phyloP scores from a whole-genome alignment of 495 filamentous ascomycete species.

The Saxispiralis lemnorum region DNA sequence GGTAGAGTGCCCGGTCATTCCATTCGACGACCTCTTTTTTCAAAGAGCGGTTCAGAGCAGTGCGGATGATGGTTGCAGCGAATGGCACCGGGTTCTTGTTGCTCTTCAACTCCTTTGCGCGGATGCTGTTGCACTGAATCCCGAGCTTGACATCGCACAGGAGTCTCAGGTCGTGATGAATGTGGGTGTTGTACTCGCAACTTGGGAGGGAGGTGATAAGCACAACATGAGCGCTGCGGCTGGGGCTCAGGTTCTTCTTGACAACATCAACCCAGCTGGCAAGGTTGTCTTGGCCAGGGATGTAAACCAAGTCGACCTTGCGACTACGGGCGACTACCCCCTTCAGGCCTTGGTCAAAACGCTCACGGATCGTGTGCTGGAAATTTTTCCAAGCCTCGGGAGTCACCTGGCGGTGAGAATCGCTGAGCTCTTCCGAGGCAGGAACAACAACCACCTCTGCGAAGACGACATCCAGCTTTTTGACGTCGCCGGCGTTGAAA shows the following conservation, averaged over 20 bases:
- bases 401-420: background rate
- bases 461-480: background rate
- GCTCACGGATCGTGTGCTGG: background rate
- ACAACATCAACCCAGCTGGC: background rate
- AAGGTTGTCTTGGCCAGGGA: no score
- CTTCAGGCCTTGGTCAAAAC: no score
- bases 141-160: slow-evolving; percentile 1
- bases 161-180: background rate
- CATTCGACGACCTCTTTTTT: background rate
- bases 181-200: background rate
- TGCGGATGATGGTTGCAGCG: background rate
- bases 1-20: background rate
- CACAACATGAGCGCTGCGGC: background rate
- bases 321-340: no score
- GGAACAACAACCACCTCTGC: background rate
- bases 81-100: background rate
- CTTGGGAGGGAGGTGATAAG: background rate
- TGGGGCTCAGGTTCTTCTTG: background rate
- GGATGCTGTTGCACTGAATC: slow-evolving; percentile 1
- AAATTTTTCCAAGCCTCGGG: background rate
- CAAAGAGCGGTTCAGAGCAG: background rate
- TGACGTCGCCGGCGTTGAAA: background rate
- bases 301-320: no score
- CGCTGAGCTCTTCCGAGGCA: background rate
- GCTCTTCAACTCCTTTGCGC: background rate